Conservation (phyloP, 495 filamentous ascomycete genomes). For the Penicillium daleae region DNA sequence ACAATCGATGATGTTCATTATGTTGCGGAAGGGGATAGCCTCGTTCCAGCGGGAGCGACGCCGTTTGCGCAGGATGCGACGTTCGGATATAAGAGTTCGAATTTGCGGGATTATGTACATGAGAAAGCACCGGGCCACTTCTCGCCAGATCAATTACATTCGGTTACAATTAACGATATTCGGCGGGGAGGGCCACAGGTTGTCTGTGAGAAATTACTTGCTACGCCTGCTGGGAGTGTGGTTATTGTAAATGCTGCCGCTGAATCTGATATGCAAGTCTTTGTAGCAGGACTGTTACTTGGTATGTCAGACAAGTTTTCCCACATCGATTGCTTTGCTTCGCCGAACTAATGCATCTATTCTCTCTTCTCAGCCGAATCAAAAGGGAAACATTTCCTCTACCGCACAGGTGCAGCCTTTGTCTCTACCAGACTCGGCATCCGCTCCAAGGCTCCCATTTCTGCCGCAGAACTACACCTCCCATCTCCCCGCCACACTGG, state of each 20-base stretch:
- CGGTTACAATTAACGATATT: constrained; percentile 51
- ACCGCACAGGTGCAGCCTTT: constrained; percentile 57
- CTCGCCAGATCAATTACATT: constrained; percentile 35
- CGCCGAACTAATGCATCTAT: neutral
- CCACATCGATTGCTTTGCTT: neutral
- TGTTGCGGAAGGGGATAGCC: constrained; percentile 47
- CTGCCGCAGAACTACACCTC: constrained; percentile 43
- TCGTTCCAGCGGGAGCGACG: constrained; percentile 52
- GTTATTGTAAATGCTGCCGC: constrained; percentile 56
- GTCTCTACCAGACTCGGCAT: constrained; percentile 59
- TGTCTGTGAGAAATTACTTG: constrained; percentile 45
- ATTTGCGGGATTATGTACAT: constrained; percentile 52
- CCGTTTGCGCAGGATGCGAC: constrained; percentile 57
- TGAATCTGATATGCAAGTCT: constrained; percentile 57
- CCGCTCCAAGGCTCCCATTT: constrained; percentile 47
- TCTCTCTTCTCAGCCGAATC: constrained; percentile 40
- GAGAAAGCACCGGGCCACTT: constrained; percentile 52
- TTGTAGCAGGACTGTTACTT: constrained; percentile 48
- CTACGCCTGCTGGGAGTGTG: constrained; percentile 39
- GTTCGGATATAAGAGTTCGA: constrained; percentile 56
- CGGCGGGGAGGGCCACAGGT: constrained; percentile 40
- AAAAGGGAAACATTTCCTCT: constrained; percentile 52
- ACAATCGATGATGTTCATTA: constrained; percentile 60
- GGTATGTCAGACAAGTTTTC: constrained; percentile 27
- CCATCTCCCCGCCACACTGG: constrained; percentile 38